These are phyloP conservation scores for Litchi chinensis DNA, from an alignment of 345 rosid species.

Conservation along the genomic window DNA sequence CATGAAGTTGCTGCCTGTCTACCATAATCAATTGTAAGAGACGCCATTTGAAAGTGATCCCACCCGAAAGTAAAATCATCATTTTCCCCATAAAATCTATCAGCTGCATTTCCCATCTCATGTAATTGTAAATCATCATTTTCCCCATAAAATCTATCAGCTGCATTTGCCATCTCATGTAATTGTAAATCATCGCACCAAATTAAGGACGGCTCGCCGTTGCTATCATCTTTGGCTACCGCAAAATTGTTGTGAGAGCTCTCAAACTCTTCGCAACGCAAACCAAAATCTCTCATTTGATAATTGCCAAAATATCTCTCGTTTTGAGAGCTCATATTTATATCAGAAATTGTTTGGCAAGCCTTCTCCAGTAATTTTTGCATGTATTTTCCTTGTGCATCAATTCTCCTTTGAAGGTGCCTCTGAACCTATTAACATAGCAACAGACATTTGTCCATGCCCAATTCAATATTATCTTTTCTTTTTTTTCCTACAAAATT, in stretches of 20 bases:
- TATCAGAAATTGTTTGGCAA: conserved; percentile 29
- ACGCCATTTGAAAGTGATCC: not conserved
- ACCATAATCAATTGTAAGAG: not conserved
- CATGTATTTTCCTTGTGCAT: conserved; percentile 46
- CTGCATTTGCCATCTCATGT: not conserved
- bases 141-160: not conserved
- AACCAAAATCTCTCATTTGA: not conserved
- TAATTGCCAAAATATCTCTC: not conserved
- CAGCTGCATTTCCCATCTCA: not conserved
- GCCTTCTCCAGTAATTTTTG: conserved; percentile 41
- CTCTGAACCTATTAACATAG: conserved; percentile 33
- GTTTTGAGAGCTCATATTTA: not conserved
- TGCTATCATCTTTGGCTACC: not conserved
- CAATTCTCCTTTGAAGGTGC: conserved; percentile 45
- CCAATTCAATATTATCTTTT: too few species aligned
- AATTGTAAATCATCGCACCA: not conserved
- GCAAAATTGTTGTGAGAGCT: not conserved
- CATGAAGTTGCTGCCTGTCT: not conserved
- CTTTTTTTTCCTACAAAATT: not conserved
- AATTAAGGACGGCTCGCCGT: not conserved
- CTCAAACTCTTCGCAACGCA: not conserved
- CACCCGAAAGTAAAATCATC: not conserved
- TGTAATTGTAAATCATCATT: not conserved
- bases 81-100: not conserved
- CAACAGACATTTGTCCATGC: not conserved